A percentile compares a stretch with the other conserved stretches of the same genome.
Evolutionary conservation across 139 green algal genomes (phyloP).

Genomic region (Micromonas commoda): DNA sequence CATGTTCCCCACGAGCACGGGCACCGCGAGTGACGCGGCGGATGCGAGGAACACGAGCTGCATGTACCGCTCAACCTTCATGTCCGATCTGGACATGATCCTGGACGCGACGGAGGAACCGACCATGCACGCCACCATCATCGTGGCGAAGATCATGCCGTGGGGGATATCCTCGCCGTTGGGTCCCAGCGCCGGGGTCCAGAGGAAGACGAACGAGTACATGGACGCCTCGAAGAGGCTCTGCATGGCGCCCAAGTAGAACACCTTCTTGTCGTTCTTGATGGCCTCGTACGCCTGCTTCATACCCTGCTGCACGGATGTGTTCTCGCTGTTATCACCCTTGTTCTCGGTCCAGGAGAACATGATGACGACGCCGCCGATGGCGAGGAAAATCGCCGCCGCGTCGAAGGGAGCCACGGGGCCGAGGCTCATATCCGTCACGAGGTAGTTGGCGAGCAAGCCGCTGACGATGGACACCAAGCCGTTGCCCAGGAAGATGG

Average conservation of each 20-base stretch:
- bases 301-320: slow-evolving; percentile 25
- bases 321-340: slow-evolving; percentile 52
- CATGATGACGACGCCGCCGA: slow-evolving; percentile 68
- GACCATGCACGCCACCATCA: slow-evolving; percentile 91
- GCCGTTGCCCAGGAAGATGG: slow-evolving; percentile 94
- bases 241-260: slow-evolving; percentile 83
- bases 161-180: slow-evolving; percentile 83
- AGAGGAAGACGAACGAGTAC: slow-evolving; percentile 99
- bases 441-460: slow-evolving; percentile 79
- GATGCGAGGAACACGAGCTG: slow-evolving; percentile 63
- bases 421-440: slow-evolving; percentile 64
- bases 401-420: slow-evolving; percentile 94
- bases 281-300: slow-evolving; percentile 10
- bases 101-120: slow-evolving; percentile 37
- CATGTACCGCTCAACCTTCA: slow-evolving; percentile 68
- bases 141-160: slow-evolving; percentile 90
- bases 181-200: slow-evolving; percentile 80
- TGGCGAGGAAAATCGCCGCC: slow-evolving; percentile 63
- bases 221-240: slow-evolving; percentile 89
- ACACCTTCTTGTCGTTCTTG: slow-evolving; percentile 50
- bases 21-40: slow-evolving; percentile 50
- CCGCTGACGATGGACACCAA: slow-evolving; percentile 87
- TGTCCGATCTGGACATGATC: slow-evolving; percentile 47
- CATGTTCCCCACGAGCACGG: slow-evolving; percentile 36
- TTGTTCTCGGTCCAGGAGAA: slow-evolving; percentile 91